Percentiles rank a stretch among this genome's conserved stretches.
phyloP scores from a whole-genome alignment of 306 rosid genomes.

The Quercus glauca region DNA sequence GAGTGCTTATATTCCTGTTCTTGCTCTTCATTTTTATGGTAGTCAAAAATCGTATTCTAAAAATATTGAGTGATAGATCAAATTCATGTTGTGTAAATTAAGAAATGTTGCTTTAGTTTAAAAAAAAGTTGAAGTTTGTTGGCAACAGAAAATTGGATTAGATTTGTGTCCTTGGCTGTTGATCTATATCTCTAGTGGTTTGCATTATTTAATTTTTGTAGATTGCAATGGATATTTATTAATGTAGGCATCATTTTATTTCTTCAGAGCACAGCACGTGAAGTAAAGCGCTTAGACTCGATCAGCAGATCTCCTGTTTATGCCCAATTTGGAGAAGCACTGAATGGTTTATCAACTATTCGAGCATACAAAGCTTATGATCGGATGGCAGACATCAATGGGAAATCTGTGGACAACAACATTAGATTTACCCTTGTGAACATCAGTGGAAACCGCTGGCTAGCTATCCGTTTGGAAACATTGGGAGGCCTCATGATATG shows the following conservation, averaged over 20 bases:
- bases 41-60: background rate
- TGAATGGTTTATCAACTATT: slow-evolving; percentile 80
- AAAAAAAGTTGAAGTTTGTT: background rate
- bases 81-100: background rate
- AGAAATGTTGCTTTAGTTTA: background rate
- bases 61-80: background rate
- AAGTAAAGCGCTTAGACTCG: slow-evolving; percentile 91
- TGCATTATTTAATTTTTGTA: background rate
- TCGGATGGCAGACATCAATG: slow-evolving; percentile 86
- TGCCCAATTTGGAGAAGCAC: slow-evolving; percentile 96
- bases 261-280: slow-evolving; percentile 83
- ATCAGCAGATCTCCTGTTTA: slow-evolving; percentile 92
- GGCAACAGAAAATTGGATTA: background rate
- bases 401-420: slow-evolving; percentile 76
- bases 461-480: slow-evolving; percentile 59
- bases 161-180: background rate
- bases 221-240: background rate
- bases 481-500: slow-evolving; percentile 90
- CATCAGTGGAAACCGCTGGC: slow-evolving; percentile 67
- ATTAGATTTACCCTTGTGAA: slow-evolving; percentile 67
- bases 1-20: slow-evolving; percentile 6
- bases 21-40: slow-evolving; percentile 6
- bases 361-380: slow-evolving; percentile 94
- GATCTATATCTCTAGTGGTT: background rate
- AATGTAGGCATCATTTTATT: slow-evolving; percentile 11